phyloP scores from a whole-genome alignment of 2,329 filamentous ascomycete genomes.

The Trichophyton benhamiae region DNA sequence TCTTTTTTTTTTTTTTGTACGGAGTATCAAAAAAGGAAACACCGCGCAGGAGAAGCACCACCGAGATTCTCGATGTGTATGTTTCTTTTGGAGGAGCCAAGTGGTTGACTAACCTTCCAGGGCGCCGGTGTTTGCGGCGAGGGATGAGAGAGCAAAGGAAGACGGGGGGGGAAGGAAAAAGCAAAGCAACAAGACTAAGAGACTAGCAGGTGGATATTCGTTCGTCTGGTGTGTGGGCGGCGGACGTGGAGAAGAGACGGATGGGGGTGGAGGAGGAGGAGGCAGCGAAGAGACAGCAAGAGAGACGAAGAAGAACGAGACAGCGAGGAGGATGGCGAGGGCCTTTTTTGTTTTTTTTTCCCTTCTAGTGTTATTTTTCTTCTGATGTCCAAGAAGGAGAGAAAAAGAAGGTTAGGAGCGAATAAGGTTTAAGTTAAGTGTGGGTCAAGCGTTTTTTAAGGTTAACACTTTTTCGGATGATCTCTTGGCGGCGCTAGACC shows the following conservation, averaged over 20 bases:
- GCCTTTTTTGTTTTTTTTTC: neutral
- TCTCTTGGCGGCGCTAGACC: neutral
- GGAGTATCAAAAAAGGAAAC: neutral
- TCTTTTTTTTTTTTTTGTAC: no score
- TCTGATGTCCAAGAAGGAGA: neutral
- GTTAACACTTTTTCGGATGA: conserved; percentile 2
- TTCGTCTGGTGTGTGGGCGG: neutral
- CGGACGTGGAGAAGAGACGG: neutral
- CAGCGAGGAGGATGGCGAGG: neutral
- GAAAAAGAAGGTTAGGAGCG: conserved; percentile 1
- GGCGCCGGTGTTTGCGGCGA: neutral
- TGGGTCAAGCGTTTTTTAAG: conserved; percentile 3
- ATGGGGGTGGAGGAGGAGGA: neutral
- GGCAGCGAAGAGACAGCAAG: neutral
- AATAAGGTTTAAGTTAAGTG: conserved; percentile 2
- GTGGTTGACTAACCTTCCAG: neutral
- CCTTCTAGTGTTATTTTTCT: neutral
- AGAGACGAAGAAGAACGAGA: neutral
- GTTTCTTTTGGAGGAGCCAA: neutral
- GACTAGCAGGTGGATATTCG: conserved; percentile 2
- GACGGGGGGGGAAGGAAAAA: neutral
- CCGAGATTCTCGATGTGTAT: neutral
- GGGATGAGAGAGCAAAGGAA: neutral
- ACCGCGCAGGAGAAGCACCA: neutral
- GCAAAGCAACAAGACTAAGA: neutral